phyloP scores from a whole-genome alignment of 441 rosid species.

The Gossypium laxum region DNA sequence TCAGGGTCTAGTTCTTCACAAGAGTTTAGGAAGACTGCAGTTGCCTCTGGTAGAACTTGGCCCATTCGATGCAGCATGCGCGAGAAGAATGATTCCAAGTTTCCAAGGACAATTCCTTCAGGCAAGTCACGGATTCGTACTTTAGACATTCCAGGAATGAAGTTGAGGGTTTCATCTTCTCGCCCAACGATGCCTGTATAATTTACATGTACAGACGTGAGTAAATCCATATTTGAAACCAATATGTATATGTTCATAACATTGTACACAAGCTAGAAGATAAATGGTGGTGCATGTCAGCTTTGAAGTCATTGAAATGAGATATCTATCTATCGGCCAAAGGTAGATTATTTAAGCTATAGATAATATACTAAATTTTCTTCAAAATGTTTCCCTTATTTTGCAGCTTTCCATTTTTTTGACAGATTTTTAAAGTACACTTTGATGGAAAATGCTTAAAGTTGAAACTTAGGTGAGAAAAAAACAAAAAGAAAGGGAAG shows the following conservation, averaged over 20 bases:
- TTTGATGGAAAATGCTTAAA: background rate
- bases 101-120: constrained; percentile 39
- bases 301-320: background rate
- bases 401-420: background rate
- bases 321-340: background rate
- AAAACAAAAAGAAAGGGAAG: background rate
- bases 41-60: constrained; percentile 33
- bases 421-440: background rate
- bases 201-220: background rate
- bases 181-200: constrained; percentile 15
- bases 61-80: constrained; percentile 40
- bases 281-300: background rate
- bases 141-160: constrained; percentile 52
- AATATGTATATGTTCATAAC: background rate
- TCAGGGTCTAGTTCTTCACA: constrained; percentile 45
- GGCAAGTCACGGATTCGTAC: constrained; percentile 38
- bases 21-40: constrained; percentile 42
- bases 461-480: background rate
- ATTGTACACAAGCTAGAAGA: background rate
- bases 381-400: no score
- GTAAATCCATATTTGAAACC: constrained; percentile 1
- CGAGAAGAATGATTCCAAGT: constrained; percentile 38
- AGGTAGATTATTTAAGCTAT: background rate
- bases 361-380: background rate
- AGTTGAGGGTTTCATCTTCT: constrained; percentile 31